Conservation (phyloP, 1,139 yeast genomes). For the Casaregolazyma lundiana region DNA sequence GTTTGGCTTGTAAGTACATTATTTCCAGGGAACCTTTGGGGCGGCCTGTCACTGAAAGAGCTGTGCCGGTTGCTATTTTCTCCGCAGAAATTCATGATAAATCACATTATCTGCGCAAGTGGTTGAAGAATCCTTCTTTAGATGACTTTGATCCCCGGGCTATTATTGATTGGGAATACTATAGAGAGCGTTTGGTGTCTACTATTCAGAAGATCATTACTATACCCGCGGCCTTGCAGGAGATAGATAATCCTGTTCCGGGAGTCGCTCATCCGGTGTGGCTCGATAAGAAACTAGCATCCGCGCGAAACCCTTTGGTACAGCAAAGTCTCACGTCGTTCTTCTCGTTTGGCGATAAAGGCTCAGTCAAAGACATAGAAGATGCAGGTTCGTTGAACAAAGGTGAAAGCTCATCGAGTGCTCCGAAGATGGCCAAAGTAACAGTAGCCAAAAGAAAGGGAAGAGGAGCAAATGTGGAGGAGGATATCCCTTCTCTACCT, state of each 20-base stretch:
- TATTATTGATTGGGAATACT: slow-evolving; percentile 91
- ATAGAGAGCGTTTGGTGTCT: slow-evolving; percentile 84
- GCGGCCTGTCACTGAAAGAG: slow-evolving; percentile 94
- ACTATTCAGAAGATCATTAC: slow-evolving; percentile 93
- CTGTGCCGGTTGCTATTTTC: slow-evolving; percentile 93
- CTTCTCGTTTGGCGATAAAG: slow-evolving; percentile 39
- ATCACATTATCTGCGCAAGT: slow-evolving; percentile 65
- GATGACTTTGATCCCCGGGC: slow-evolving; percentile 85
- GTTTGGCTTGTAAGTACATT: slow-evolving; percentile 91
- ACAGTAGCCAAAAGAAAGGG: slow-evolving; percentile 19
- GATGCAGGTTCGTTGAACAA: slow-evolving; percentile 46
- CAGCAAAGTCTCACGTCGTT: slow-evolving; percentile 64
- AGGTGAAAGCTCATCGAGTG: slow-evolving; percentile 16
- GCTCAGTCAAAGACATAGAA: slow-evolving; percentile 59
- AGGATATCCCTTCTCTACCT: slow-evolving; percentile 25
- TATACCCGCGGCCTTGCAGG: slow-evolving; percentile 95
- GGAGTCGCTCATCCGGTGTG: slow-evolving; percentile 93
- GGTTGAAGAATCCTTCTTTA: slow-evolving; percentile 78
- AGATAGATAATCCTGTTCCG: slow-evolving; percentile 89
- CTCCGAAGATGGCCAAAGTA: slow-evolving; percentile 20
- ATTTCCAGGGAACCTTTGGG: slow-evolving; percentile 79
- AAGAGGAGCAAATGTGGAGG: slow-evolving; percentile 20
- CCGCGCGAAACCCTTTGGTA: slow-evolving; percentile 60
- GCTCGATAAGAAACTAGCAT: slow-evolving; percentile 63
- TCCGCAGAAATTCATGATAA: slow-evolving; percentile 68